phyloP scores from a whole-genome alignment of 352 stramenopile genomes.

The Blastocystis hominis region DNA sequence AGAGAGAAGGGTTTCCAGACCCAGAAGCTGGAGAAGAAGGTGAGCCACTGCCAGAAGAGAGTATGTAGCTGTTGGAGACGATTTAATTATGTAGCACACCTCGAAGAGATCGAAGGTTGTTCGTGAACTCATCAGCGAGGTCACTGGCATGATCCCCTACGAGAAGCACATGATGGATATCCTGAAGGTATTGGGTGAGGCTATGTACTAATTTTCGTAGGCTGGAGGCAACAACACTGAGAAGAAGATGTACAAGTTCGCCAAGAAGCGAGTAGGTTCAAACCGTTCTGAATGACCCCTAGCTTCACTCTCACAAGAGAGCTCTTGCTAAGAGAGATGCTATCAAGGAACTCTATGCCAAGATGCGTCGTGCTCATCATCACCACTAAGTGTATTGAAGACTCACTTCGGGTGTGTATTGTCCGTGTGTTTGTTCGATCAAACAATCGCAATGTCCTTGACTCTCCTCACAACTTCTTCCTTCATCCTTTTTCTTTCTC shows the following conservation, averaged over 20 bases:
- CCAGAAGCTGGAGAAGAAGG: conserved; percentile 26
- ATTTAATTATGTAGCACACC: not conserved
- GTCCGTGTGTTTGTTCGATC: not conserved
- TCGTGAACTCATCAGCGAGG: conserved; percentile 43
- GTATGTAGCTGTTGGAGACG: not conserved
- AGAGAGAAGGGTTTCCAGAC: conserved; percentile 50
- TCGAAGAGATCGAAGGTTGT: conserved; percentile 49
- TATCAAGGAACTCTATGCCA: too few species aligned
- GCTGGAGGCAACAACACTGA: conserved; percentile 51
- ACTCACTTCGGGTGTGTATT: too few species aligned
- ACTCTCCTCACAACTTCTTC: not conserved
- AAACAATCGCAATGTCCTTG: conserved; percentile 16
- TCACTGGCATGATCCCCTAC: conserved; percentile 26
- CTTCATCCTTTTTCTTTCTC: not conserved
- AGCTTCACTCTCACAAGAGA: conserved; percentile 53
- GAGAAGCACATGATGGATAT: conserved; percentile 57
- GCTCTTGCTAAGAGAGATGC: conserved; percentile 43
- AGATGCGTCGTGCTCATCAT: conserved; percentile 54
- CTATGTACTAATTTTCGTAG: not conserved
- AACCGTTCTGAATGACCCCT: not conserved
- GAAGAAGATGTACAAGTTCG: conserved; percentile 58
- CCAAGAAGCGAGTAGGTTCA: conserved; percentile 12
- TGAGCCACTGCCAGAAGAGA: not conserved
- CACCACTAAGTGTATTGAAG: conserved; percentile 19
- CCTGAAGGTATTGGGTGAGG: not conserved